Evolutionary conservation across 306 rosid species (phyloP).

Genomic region (Cucurbita pepo): DNA sequence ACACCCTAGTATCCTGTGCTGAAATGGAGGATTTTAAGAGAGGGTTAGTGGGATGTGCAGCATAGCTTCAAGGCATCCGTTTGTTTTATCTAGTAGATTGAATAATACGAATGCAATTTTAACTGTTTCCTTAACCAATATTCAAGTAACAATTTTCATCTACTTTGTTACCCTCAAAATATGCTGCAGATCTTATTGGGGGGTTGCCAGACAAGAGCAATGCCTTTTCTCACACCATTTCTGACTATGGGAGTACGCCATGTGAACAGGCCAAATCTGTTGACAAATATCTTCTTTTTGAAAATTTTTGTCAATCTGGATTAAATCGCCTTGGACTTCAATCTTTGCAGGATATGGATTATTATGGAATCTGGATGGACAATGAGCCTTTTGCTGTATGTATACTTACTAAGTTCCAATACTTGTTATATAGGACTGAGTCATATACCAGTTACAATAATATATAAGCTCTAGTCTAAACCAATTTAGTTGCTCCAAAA

Average conservation of each 20-base stretch:
- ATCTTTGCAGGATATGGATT: slow-evolving; percentile 27
- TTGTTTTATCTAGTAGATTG: not conserved
- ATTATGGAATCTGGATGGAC: slow-evolving; percentile 52
- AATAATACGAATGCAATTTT: not conserved
- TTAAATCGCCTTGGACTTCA: slow-evolving; percentile 48
- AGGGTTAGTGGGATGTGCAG: no score
- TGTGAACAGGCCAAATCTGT: slow-evolving; percentile 16
- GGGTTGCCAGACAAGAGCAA: slow-evolving; percentile 6
- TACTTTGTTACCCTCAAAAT: not conserved
- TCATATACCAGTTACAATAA: not conserved
- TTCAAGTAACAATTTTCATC: not conserved
- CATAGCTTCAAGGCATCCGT: not conserved
- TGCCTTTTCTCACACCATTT: slow-evolving; percentile 11
- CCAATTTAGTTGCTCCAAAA: not conserved
- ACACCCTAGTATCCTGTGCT: not conserved
- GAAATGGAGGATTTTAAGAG: not conserved
- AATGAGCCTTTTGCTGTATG: slow-evolving; percentile 29
- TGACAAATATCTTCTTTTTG: slow-evolving; percentile 30
- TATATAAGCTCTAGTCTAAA: not conserved
- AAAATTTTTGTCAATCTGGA: slow-evolving; percentile 54
- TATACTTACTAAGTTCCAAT: not conserved
- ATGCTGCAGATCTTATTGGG: slow-evolving; percentile 24
- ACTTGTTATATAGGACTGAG: not conserved
- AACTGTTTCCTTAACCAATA: not conserved
- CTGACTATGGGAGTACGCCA: slow-evolving; percentile 16